Percentiles rank a stretch among this genome's conserved stretches.
These are phyloP conservation scores for Pseudogymnoascus sp. DNA, from an alignment of 2,329 filamentous ascomycete genomes.

Conservation along the genomic window DNA sequence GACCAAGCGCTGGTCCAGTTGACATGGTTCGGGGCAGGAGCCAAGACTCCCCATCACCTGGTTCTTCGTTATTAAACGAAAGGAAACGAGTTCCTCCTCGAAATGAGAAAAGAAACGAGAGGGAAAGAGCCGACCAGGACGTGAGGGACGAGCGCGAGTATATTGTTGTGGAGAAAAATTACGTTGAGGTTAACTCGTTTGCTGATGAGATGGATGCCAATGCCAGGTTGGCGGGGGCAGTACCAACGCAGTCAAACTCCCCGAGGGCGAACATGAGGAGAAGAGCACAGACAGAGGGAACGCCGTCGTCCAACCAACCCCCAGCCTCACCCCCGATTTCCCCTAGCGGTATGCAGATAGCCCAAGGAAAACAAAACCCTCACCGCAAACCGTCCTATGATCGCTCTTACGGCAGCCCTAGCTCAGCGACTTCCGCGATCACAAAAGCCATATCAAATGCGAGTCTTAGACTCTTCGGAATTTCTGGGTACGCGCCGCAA, in stretches of 20 bases:
- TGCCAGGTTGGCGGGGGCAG: conserved; percentile 37
- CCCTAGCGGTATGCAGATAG: conserved; percentile 61
- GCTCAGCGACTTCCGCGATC: conserved; percentile 79
- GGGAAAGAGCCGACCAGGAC: conserved; percentile 69
- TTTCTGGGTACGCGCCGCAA: conserved; percentile 55
- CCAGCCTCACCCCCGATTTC: conserved; percentile 59
- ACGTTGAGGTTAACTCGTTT: conserved; percentile 93
- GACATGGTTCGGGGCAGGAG: conserved; percentile 9
- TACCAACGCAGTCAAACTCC: conserved; percentile 36
- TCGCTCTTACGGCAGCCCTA: conserved; percentile 60
- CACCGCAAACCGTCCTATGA: conserved; percentile 76
- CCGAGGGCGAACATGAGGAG: conserved; percentile 58
- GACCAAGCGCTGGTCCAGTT: conserved; percentile 14
- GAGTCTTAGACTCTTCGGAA: conserved; percentile 64
- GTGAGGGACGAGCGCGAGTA: conserved; percentile 89
- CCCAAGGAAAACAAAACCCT: conserved; percentile 55
- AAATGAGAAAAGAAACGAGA: conserved; percentile 41
- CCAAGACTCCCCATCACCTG: conserved; percentile 30
- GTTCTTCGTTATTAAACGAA: conserved; percentile 31
- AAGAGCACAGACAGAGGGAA: conserved; percentile 69
- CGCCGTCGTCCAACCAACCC: conserved; percentile 59
- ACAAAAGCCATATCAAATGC: conserved; percentile 93
- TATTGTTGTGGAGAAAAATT: conserved; percentile 88
- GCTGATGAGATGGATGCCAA: conserved; percentile 90
- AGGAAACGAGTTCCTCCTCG: conserved; percentile 24